Percentiles rank a stretch among this genome's conserved stretches.
Conservation (phyloP, 2,329 filamentous ascomycete genomes). For the Nigrospora osmanthi region DNA sequence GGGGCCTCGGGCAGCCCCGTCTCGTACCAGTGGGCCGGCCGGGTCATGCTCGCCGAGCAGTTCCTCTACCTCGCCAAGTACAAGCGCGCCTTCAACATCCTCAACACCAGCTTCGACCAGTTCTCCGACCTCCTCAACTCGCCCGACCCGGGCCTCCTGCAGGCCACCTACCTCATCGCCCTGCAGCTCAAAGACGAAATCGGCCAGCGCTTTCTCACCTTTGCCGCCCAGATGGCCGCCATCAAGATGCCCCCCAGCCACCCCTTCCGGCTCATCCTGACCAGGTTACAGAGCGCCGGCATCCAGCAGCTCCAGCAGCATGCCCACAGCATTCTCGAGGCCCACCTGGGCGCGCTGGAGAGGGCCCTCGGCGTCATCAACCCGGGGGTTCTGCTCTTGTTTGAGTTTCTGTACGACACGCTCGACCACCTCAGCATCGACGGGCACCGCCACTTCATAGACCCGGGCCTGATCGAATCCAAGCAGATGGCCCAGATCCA, state of each 20-base stretch:
- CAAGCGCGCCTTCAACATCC: constrained; percentile 1
- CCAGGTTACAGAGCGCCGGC: not conserved
- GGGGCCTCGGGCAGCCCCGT: not conserved
- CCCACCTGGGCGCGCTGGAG: not conserved
- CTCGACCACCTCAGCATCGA: too few species aligned
- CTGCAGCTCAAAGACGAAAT: not conserved
- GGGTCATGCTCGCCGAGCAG: not conserved
- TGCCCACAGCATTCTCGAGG: not conserved
- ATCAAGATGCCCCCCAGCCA: constrained; percentile 1
- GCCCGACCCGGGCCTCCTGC: constrained; percentile 1
- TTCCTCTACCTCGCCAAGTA: constrained; percentile 1
- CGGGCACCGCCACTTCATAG: too few species aligned
- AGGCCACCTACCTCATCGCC: not conserved
- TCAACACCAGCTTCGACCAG: not conserved
- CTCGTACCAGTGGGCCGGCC: constrained; percentile 1
- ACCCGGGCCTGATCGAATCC: too few species aligned
- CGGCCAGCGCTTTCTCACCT: not conserved
- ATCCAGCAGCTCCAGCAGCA: not conserved
- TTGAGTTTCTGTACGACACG: too few species aligned
- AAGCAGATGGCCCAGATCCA: too few species aligned
- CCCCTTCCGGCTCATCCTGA: not conserved
- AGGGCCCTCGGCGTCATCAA: not conserved
- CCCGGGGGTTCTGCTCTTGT: not conserved
- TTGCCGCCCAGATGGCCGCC: constrained; percentile 2
- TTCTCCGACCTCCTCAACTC: not conserved